Evolutionary conservation across 140 eudicot genomes (phyloP).

Genomic region (Senecio squalidus): DNA sequence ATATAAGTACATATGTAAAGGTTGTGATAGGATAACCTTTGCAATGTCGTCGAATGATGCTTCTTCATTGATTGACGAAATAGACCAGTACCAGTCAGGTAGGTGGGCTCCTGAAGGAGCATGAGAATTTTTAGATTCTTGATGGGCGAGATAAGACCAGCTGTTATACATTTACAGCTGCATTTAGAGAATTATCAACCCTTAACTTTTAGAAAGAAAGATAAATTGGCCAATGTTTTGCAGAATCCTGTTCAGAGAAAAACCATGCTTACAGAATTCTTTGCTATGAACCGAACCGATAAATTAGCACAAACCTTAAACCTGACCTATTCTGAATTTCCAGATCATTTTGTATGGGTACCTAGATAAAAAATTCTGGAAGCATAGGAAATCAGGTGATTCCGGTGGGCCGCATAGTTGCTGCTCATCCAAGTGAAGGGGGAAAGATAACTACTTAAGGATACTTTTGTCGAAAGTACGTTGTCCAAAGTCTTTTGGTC

Average conservation of each 20-base stretch:
- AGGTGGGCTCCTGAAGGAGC: constrained; percentile 27
- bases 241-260: not conserved
- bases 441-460: no score
- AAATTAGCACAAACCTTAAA: no score
- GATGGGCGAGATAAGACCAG: constrained; percentile 12
- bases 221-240: no score
- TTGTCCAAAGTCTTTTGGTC: constrained; percentile 2
- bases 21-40: no score
- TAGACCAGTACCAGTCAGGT: constrained; percentile 4
- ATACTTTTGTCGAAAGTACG: not conserved
- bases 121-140: constrained; percentile 17
- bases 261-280: constrained; percentile 19
- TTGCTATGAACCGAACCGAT: not conserved
- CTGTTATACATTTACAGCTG: no score
- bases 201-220: no score
- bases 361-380: not conserved
- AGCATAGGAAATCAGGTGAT: not conserved
- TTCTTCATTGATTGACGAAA: no score
- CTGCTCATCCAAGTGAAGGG: constrained; percentile 13
- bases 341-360: constrained; percentile 19
- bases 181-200: not conserved
- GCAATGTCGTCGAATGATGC: no score
- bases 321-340: no score
- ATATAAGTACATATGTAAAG: constrained; percentile 23
- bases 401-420: not conserved